Percentiles rank a stretch among this genome's conserved stretches.
Evolutionary conservation across 768 basidiomycete species (phyloP).

Genomic region (Auricularia cornea): DNA sequence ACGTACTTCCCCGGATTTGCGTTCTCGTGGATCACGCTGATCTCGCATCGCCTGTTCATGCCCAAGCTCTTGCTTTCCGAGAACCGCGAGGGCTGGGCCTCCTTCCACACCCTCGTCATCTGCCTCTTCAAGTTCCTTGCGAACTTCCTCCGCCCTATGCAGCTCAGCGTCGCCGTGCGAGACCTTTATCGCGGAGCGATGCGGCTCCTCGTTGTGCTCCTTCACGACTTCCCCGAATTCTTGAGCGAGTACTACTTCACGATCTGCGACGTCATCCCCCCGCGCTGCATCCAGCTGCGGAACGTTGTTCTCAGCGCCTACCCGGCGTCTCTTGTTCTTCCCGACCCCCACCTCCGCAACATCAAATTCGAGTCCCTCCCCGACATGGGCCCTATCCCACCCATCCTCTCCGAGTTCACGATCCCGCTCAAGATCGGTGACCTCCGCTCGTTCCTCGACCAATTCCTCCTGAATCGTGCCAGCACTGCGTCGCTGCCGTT

Average conservation of each 20-base stretch:
- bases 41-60: constrained; percentile 97
- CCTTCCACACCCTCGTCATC: constrained; percentile 89
- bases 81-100: constrained; percentile 92
- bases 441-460: constrained; percentile 71
- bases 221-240: constrained; percentile 99
- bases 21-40: constrained; percentile 94
- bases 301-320: constrained; percentile 96
- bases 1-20: constrained; percentile 96
- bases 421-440: constrained; percentile 73
- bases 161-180: constrained; percentile 70
- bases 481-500: constrained; percentile 63
- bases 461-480: constrained; percentile 73
- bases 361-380: constrained; percentile 66
- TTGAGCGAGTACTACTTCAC: constrained; percentile 95
- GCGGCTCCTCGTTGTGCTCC: constrained; percentile 84
- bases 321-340: constrained; percentile 70
- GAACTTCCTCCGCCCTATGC: constrained; percentile 79
- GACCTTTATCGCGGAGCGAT: constrained; percentile 88
- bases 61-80: constrained; percentile 83
- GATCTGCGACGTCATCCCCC: constrained; percentile 87
- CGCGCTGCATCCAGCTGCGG: constrained; percentile 88
- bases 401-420: constrained; percentile 85
- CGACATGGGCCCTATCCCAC: constrained; percentile 89
- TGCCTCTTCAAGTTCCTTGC: constrained; percentile 92
- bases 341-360: constrained; percentile 78